Percentiles rank a stretch among this genome's conserved stretches.
Evolutionary conservation across 1,284 basidiomycete genomes (phyloP).

Genomic region (Xerocomus nothofagi): DNA sequence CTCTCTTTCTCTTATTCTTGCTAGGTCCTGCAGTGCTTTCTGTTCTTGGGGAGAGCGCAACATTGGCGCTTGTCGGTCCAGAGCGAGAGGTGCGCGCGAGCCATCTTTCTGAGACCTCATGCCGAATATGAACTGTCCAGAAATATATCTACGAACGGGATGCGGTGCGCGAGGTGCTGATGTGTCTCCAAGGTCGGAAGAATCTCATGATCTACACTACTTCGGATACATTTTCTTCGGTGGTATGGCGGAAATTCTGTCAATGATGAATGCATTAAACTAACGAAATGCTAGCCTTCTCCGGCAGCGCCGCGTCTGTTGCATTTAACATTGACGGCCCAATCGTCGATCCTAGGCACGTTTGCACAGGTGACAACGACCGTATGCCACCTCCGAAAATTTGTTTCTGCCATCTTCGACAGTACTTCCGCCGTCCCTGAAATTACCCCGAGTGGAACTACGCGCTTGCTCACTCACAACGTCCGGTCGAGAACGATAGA

Average conservation of each 20-base stretch:
- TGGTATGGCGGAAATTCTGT: constrained; percentile 17
- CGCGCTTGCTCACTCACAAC: constrained; percentile 22
- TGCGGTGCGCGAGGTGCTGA: constrained; percentile 70
- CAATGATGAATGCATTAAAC: not conserved
- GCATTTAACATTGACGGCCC: constrained; percentile 63
- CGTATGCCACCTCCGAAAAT: constrained; percentile 60
- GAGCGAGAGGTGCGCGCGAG: constrained; percentile 33
- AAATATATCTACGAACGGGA: constrained; percentile 71
- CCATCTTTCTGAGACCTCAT: not conserved
- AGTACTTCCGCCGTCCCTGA: constrained; percentile 26
- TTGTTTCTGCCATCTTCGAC: constrained; percentile 48
- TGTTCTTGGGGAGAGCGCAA: constrained; percentile 34
- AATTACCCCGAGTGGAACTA: constrained; percentile 20
- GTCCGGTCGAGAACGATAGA: constrained; percentile 62
- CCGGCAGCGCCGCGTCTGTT: constrained; percentile 56
- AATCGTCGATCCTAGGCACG: constrained; percentile 59
- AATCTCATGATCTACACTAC: constrained; percentile 57
- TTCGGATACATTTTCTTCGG: constrained; percentile 39
- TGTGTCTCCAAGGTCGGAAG: constrained; percentile 66
- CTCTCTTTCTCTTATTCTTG: constrained; percentile 3
- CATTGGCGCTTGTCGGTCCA: constrained; percentile 30
- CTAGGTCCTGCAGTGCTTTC: constrained; percentile 51
- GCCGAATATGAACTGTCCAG: constrained; percentile 34
- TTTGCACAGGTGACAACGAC: constrained; percentile 59
- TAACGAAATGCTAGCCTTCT: constrained; percentile 42